Conservation (phyloP, 1,284 basidiomycete genomes). For the Psilocybe mexicana region DNA sequence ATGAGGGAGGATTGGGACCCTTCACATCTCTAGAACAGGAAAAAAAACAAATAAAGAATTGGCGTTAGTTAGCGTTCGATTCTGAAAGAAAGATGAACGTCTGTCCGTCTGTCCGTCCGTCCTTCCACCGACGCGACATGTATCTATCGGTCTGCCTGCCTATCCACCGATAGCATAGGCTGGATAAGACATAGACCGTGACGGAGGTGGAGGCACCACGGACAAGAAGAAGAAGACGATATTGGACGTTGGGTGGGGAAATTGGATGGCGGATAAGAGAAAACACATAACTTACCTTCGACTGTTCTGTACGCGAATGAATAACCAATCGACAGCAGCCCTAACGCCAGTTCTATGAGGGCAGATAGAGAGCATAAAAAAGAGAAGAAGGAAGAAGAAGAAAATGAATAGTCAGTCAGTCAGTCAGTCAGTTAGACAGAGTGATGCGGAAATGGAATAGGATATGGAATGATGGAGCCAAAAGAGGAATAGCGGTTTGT, state of each 20-base stretch:
- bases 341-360: constrained; percentile 78
- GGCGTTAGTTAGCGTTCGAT: no score
- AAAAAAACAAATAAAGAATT: no score
- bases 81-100: no score
- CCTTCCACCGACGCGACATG: no score
- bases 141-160: no score
- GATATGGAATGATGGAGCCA: no score
- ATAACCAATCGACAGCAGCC: constrained; percentile 91
- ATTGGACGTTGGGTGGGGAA: not conserved
- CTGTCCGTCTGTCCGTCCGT: no score
- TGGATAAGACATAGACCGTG: not conserved
- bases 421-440: not conserved
- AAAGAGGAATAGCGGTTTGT: no score
- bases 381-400: not conserved
- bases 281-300: constrained; percentile 42
- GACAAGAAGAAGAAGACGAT: not conserved
- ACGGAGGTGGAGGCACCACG: not conserved
- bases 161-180: no score
- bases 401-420: constrained; percentile 38
- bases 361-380: not conserved
- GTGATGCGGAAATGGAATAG: not conserved
- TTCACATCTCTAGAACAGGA: no score
- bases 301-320: constrained; percentile 89
- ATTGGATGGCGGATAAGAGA: no score
- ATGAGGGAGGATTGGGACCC: no score